Percentiles rank a stretch among this genome's conserved stretches.
Conservation (phyloP, 164 flowering plant species). For the Magnolia kwangsiensis region DNA sequence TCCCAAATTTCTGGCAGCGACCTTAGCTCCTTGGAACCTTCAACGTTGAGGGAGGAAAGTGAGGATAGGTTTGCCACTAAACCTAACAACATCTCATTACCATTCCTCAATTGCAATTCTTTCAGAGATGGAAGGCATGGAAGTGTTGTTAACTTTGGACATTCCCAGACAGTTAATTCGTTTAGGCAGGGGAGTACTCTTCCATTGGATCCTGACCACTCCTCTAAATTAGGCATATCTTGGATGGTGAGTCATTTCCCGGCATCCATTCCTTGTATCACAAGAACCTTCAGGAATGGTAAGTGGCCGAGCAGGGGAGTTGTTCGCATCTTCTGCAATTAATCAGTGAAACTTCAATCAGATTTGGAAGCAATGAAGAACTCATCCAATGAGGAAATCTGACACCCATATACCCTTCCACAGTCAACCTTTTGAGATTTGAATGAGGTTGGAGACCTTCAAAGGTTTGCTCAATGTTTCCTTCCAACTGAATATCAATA, state of each 20-base stretch:
- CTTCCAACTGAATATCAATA: neutral
- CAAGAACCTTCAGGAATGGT: slow-evolving; percentile 8
- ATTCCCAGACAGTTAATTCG: slow-evolving; percentile 3
- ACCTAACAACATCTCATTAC: too few relatives aligned
- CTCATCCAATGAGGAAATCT: slow-evolving; percentile 24
- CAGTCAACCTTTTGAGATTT: slow-evolving; percentile 12
- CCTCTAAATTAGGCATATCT: slow-evolving; percentile 1
- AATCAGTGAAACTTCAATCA: slow-evolving; percentile 6
- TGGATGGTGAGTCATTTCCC: neutral
- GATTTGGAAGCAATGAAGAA: slow-evolving; percentile 1
- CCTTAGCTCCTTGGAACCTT: too few relatives aligned
- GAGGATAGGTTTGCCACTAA: too few relatives aligned
- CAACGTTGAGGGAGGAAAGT: too few relatives aligned
- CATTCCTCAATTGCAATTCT: too few relatives aligned
- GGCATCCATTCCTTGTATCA: neutral
- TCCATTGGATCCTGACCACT: neutral
- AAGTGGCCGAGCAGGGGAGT: slow-evolving; percentile 20
- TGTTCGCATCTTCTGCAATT: slow-evolving; percentile 18
- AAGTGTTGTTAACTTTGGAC: slow-evolving; percentile 7
- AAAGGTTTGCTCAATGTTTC: slow-evolving; percentile 6
- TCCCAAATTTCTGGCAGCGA: too few relatives aligned
- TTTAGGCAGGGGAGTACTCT: neutral
- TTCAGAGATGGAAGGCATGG: neutral
- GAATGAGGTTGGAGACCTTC: slow-evolving; percentile 21
- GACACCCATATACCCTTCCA: slow-evolving; percentile 18